Base-by-base conservation (phyloP, 768 basidiomycete genomes). In the Phlebiopsis flavidoalba region DNA sequence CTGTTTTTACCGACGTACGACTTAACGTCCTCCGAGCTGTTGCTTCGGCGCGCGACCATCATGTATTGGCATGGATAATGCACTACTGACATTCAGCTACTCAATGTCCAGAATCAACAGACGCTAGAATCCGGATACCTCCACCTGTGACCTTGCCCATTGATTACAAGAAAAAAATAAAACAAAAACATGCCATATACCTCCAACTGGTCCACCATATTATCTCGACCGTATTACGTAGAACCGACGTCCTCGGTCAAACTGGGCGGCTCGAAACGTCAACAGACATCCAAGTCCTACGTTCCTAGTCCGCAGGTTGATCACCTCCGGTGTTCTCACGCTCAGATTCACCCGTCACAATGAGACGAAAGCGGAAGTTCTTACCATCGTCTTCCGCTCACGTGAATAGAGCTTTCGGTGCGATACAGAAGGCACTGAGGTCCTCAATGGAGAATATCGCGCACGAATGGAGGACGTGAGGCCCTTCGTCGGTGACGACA, bases 221-320 rank as follows among this genome's bases (percentile, higher is more conserved):
- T 0, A 78, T 96, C 45, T 79, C 94, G 60, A 97, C 94, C 3
- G n/a, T 97, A 94, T 70, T 88, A n/a, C 94, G 10, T 94, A 96
- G n/a, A n/a, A n/a, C n/a, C 70, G 88, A 88, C 31, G 94, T 97
- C 8, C 81, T 97, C 26, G n/a, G n/a, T 97, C 94, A 75, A 96
- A 96, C 71, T 91, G 89, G 87, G 70, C 67, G n/a, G n/a, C 5
- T 70, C 69, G 61, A 72, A 68, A 49, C 51, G n/a, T 7, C 60
- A n/a, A n/a, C n/a, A n/a, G n/a, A n/a, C n/a, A n/a, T n/a, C 64
- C 60, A 67, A n/a, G 31, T 61, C 45, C 52, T 60, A 21, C 58
- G 63, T 22, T 46, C 76, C 79, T 1, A 75, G 70, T 7, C 77
- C 80, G 1, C 75, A 74, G 33, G 72, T 82, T 5, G 74, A 85